phyloP scores from a whole-genome alignment of 2,329 filamentous ascomycete genomes.

The Raffaelea arxii region DNA sequence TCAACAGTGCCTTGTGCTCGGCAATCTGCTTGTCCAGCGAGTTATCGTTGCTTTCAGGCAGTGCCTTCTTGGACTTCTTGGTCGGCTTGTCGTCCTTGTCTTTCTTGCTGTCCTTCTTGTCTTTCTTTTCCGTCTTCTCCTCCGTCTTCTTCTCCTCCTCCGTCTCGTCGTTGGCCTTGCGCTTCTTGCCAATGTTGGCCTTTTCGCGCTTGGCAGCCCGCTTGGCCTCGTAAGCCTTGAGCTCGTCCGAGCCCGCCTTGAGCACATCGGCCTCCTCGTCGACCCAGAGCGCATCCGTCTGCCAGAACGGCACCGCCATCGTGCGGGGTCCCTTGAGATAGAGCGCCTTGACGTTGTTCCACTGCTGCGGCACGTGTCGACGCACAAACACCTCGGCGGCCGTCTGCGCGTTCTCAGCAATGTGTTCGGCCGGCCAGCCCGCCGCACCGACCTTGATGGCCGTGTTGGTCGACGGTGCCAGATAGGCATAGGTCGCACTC shows the following conservation, averaged over 20 bases:
- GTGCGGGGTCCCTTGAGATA: conserved; percentile 90
- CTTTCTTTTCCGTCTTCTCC: conserved; percentile 31
- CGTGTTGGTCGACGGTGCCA: conserved; percentile 70
- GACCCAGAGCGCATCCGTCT: conserved; percentile 83
- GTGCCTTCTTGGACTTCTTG: conserved; percentile 32
- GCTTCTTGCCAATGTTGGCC: conserved; percentile 56
- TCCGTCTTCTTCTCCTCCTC: conserved; percentile 16
- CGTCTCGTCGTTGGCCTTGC: conserved; percentile 36
- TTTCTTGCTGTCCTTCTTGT: conserved; percentile 45
- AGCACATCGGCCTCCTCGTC: conserved; percentile 67
- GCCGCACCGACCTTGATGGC: conserved; percentile 71
- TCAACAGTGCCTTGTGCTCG: conserved; percentile 45
- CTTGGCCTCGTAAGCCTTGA: conserved; percentile 29
- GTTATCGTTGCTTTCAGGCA: conserved; percentile 35
- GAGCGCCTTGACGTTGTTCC: conserved; percentile 74
- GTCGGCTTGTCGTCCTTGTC: conserved; percentile 37
- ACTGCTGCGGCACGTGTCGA: conserved; percentile 75
- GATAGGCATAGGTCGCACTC: conserved; percentile 66
- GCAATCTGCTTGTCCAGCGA: conserved; percentile 46
- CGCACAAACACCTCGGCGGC: conserved; percentile 62
- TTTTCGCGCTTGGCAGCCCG: conserved; percentile 29
- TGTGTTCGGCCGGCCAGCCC: conserved; percentile 61
- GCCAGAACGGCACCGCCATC: conserved; percentile 84
- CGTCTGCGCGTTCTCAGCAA: conserved; percentile 71
- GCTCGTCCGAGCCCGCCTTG: conserved; percentile 37